These are phyloP conservation scores for Kalmusia sp. DNA, from an alignment of 2,329 filamentous ascomycete species.

Conservation along the genomic window DNA sequence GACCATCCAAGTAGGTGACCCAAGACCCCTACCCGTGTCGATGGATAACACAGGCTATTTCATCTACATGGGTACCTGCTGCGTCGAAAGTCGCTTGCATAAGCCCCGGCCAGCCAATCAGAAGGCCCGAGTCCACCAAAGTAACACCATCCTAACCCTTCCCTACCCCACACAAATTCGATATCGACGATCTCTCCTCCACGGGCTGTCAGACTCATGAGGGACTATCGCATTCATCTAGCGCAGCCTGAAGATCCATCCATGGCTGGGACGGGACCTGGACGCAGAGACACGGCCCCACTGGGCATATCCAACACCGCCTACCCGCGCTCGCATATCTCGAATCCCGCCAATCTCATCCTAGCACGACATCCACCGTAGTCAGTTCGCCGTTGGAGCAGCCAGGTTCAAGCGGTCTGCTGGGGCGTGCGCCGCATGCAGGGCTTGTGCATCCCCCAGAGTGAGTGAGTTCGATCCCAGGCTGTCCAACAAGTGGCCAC, in stretches of 20 bases:
- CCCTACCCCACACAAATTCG: not conserved
- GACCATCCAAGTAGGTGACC: no score
- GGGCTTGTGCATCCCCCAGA: not conserved
- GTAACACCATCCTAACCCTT: not conserved
- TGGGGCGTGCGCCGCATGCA: not conserved
- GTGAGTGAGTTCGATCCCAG: not conserved
- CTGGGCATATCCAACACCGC: constrained; percentile 4
- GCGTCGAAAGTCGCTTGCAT: not conserved
- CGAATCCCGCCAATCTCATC: not conserved
- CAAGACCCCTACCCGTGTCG: no score
- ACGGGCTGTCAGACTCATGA: not conserved
- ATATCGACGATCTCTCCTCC: not conserved
- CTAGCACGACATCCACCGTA: not conserved
- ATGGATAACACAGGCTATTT: no score
- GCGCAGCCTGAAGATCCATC: no score
- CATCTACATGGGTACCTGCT: not conserved
- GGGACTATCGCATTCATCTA: not conserved
- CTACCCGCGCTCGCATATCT: not conserved
- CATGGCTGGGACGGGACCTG: no score
- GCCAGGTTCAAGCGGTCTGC: not conserved
- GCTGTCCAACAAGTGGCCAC: not conserved
- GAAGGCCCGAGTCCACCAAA: not conserved
- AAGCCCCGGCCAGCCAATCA: not conserved
- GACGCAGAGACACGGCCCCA: not conserved
- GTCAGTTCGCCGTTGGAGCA: no score